A percentile compares a stretch with the other conserved stretches of the same genome.
Conservation (phyloP, 371 early-diverging fungal genomes). For the Zychaea mexicana region DNA sequence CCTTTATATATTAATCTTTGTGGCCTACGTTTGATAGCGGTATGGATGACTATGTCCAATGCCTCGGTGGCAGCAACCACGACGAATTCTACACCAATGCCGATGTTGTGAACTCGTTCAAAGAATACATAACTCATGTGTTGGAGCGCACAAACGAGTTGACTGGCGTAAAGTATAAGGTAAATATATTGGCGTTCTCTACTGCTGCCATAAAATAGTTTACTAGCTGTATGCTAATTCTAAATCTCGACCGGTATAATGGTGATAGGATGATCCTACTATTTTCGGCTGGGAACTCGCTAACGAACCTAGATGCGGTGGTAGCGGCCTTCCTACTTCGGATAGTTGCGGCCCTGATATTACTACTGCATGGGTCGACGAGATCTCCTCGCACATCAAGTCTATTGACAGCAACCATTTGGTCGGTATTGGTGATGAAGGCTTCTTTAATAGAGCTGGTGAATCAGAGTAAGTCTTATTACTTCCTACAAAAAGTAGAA, state of each 20-base stretch:
- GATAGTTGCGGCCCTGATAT: not conserved
- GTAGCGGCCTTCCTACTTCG: not conserved
- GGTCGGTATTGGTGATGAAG: conserved; percentile 14
- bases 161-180: conserved; percentile 7
- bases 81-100: conserved; percentile 10
- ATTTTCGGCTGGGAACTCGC: conserved; percentile 15
- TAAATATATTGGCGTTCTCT: too few relatives aligned
- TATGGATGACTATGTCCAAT: conserved; percentile 9
- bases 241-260: not conserved
- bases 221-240: too few relatives aligned
- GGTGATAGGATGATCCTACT: conserved; percentile 13
- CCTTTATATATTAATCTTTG: not conserved
- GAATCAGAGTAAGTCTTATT: conserved; percentile 1
- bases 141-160: not conserved
- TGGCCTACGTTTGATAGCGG: conserved; percentile 2
- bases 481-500: too few relatives aligned
- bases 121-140: conserved; percentile 8
- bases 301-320: conserved; percentile 9
- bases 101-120: not conserved
- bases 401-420: conserved; percentile 13
- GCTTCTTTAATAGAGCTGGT: conserved; percentile 4
- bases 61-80: conserved; percentile 3
- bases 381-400: conserved; percentile 10
- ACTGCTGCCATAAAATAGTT: too few relatives aligned
- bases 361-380: conserved; percentile 5